Evolutionary conservation across 2,329 filamentous ascomycete species (phyloP).

Genomic region (Coleophoma crateriformis): DNA sequence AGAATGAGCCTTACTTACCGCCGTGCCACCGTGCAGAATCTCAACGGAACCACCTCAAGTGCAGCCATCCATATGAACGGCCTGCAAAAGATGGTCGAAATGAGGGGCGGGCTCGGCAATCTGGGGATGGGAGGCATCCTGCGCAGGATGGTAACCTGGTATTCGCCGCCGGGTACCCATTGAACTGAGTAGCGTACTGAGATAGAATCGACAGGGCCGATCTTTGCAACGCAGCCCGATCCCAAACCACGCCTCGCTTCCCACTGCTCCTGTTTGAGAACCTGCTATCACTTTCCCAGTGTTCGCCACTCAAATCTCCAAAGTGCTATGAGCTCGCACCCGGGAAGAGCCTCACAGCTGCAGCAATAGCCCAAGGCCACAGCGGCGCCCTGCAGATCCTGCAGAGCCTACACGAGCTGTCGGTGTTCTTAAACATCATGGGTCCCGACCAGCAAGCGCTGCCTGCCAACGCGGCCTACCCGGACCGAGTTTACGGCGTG

Average conservation of each 20-base stretch:
- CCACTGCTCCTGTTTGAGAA: not conserved
- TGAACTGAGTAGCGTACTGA: not conserved
- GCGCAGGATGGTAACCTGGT: conserved; percentile 1
- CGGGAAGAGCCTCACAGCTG: not conserved
- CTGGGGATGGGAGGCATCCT: not conserved
- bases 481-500: not conserved
- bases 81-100: not conserved
- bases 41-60: not conserved
- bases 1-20: not conserved
- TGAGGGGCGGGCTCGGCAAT: not conserved
- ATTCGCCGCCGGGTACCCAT: not conserved
- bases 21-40: not conserved
- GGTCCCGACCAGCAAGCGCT: not conserved
- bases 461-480: not conserved
- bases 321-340: not conserved
- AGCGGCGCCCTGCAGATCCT: not conserved
- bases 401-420: not conserved
- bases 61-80: not conserved
- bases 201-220: not conserved
- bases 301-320: too few species aligned
- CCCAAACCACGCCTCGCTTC: not conserved
- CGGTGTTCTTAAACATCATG: not conserved
- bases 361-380: not conserved
- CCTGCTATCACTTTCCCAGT: not conserved
- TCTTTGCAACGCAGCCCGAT: not conserved